Evolutionary conservation across 371 early-diverging fungal species (phyloP).

Genomic region (Apophysomyces variabilis): DNA sequence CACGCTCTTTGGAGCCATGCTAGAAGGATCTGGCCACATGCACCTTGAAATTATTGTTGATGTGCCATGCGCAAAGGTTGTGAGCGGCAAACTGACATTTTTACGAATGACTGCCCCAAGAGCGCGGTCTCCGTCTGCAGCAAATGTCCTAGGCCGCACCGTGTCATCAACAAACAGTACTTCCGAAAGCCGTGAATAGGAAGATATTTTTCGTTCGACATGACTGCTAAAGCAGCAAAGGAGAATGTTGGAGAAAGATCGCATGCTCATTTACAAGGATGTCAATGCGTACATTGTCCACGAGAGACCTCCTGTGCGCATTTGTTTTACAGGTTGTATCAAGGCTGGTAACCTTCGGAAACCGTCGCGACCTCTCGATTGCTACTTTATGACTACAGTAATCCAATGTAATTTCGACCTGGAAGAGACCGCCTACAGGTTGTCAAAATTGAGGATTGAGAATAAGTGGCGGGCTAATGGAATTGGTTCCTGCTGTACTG

Average conservation of each 20-base stretch:
- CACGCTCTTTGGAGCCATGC: no score
- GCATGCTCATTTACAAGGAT: not conserved
- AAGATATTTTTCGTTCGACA: slow-evolving; percentile 5
- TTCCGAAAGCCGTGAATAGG: slow-evolving; percentile 13
- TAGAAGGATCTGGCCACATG: no score
- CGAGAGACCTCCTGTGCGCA: slow-evolving; percentile 1
- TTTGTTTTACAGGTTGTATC: slow-evolving; percentile 20
- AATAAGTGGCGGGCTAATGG: no score
- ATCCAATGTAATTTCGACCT: no score
- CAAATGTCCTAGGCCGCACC: no score
- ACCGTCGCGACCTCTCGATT: not conserved
- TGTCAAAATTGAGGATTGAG: no score
- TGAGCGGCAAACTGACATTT: no score
- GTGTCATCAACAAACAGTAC: not conserved
- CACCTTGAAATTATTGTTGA: no score
- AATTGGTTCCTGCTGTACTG: no score
- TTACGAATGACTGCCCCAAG: no score
- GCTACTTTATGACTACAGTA: not conserved
- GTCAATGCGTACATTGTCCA: slow-evolving; percentile 5
- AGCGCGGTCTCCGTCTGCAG: not conserved
- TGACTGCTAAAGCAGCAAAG: slow-evolving; percentile 12
- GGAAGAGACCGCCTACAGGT: no score
- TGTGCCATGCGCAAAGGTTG: no score
- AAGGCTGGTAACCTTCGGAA: slow-evolving; percentile 4
- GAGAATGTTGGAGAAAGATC: not conserved